Evolutionary conservation across 2,329 filamentous ascomycete genomes (phyloP), one percentile per base, ranked within the genome.

Genomic region (Cladophialophora immunda): DNA sequence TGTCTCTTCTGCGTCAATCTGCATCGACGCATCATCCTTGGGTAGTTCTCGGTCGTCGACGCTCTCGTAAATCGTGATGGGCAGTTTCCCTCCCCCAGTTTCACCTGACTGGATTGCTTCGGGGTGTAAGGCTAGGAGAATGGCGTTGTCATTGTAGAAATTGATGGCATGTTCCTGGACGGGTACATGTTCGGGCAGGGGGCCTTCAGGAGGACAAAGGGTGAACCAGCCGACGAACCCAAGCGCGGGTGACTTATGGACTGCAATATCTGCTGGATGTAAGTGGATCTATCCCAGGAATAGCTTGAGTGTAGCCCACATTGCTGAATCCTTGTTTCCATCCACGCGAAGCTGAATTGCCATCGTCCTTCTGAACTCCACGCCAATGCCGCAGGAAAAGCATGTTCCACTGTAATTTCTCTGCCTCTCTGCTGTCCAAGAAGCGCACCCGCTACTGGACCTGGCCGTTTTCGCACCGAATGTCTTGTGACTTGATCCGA

Each of bases 401-500:
- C 93, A 81, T 97, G 90, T 78, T 98, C 94, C 71, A 97, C 89
- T 9, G 92, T 97, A 73, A 97, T 90, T 75, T 94, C 90, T 65
- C 93, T 90, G 22, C 94, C 94, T 82, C 93, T 92, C 74, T 97
- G 94, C 76, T 95, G 92, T 17, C 95, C 95, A 5, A 99, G 81
- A n/a, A 99, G 84, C 60, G 91, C 93, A 64, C 95, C 95, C 2
- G 94, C 87, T 19, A 97, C 86, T 17, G 93, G 93, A 0, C 92
- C 92, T 19, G 83, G 78, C 74, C 93, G 89, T 60, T 88, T 83
- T 66, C 95, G 89, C 64, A 97, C 85, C 0, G 90, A 92, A 79
- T 97, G 94, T 67, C 95, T 89, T 66, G 94, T 97, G 78, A 98
- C 93, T 78, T 97, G 96, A 80, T 99, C 95, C 73, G 94, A 97